Evolutionary conservation across 1,284 basidiomycete species (phyloP).

Genomic region (Jaminaea rosea): DNA sequence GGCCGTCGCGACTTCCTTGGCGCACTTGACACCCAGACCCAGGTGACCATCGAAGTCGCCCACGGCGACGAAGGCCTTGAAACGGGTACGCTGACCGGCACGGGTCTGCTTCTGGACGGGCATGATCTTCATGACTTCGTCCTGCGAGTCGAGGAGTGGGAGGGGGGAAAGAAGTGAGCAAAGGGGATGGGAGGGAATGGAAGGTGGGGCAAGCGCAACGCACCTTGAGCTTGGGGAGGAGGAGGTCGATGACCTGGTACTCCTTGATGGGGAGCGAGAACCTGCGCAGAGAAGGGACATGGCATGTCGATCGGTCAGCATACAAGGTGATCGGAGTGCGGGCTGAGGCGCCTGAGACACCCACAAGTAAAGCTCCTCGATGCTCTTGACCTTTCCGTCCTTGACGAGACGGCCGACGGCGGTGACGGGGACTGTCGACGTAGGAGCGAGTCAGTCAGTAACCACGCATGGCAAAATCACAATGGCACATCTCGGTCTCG

Average conservation of each 20-base stretch:
- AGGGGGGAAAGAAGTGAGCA: no score
- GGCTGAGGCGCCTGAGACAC: no score
- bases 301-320: no score
- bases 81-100: slow-evolving; percentile 97
- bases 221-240: slow-evolving; percentile 47
- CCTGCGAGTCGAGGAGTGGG: no score
- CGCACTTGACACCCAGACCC: slow-evolving; percentile 98
- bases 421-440: slow-evolving; percentile 74
- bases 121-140: slow-evolving; percentile 99
- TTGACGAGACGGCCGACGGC: slow-evolving; percentile 98
- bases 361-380: slow-evolving; percentile 99
- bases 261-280: slow-evolving; percentile 77
- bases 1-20: slow-evolving; percentile 98
- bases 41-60: slow-evolving; percentile 93
- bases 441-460: background rate
- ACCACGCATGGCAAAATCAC: background rate
- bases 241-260: slow-evolving; percentile 46
- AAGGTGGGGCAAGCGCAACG: no score
- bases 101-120: slow-evolving; percentile 99
- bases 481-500: background rate
- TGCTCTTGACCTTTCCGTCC: slow-evolving; percentile 99
- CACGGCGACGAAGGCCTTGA: slow-evolving; percentile 99
- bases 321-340: no score
- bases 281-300: no score
- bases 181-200: no score